A percentile compares a stretch with the other conserved stretches of the same genome.
Evolutionary conservation across 2,329 filamentous ascomycete species (phyloP).

Genomic region (Xylariaceae sp.): DNA sequence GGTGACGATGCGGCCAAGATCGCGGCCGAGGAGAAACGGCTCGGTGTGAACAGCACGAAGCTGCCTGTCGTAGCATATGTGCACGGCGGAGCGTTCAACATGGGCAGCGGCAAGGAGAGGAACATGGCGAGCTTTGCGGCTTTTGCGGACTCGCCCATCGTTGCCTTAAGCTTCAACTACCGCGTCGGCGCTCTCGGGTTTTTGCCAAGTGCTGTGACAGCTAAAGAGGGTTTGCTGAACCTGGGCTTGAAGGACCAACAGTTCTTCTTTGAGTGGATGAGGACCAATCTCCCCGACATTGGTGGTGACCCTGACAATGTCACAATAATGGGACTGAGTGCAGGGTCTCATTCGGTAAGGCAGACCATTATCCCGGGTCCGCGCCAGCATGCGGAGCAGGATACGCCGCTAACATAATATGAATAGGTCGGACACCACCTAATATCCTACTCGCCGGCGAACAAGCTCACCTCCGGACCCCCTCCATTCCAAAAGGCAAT

Average conservation of each 20-base stretch:
- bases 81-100: constrained; percentile 69
- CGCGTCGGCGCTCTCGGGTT: constrained; percentile 74
- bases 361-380: constrained; percentile 39
- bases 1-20: constrained; percentile 34
- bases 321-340: constrained; percentile 67
- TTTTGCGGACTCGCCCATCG: constrained; percentile 58
- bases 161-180: constrained; percentile 68
- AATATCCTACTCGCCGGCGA: constrained; percentile 54
- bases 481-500: constrained; percentile 61
- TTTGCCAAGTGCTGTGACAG: constrained; percentile 61
- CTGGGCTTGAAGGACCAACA: constrained; percentile 69
- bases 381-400: background rate
- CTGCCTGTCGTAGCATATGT: constrained; percentile 65
- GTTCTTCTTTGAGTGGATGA: constrained; percentile 65
- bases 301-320: constrained; percentile 65
- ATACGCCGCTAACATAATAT: background rate
- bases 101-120: constrained; percentile 58
- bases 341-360: constrained; percentile 64
- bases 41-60: constrained; percentile 35
- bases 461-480: constrained; percentile 40
- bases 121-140: constrained; percentile 68
- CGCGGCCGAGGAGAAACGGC: constrained; percentile 33
- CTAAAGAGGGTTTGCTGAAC: constrained; percentile 65
- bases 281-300: constrained; percentile 64
- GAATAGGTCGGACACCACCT: constrained; percentile 65